Evolutionary conservation across 768 basidiomycete species (phyloP), one percentile per base, ranked within the genome.

Genomic region (Auricularia sp.): DNA sequence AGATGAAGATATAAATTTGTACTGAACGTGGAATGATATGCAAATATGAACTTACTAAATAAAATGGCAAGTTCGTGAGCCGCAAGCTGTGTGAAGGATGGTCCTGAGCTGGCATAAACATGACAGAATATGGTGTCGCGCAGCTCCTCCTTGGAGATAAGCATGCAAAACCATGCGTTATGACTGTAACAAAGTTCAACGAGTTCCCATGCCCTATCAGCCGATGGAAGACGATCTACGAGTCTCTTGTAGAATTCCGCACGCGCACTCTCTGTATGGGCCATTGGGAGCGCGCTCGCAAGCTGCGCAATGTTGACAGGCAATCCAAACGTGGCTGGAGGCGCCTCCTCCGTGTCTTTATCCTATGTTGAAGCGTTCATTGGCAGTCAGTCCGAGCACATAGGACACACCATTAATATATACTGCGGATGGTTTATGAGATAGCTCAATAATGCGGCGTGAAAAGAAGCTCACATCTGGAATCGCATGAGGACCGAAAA

Each of bases 111-210:
- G 33, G 73, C 75, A 66, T 83, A 84, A 18, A 84, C 75, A 14
- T 75, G 76, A 16, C 76, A 70, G 42, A 83, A 56, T 34, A 85
- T 79, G 35, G 88, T 88, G 63, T 90, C 80, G 29, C 90, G 79
- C 43, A 91, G 78, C 68, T 91, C 87, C 65, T 87, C 85, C 7
- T 88, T 81, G 66, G 76, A 78, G 65, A 90, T 79, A 0, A 86
- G 86, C 42, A 82, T 80, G 69, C 85, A 86, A 43, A 81, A 74
- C 84, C 85, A 89, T 10, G 85, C 75, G 43, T 75, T 75, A 43
- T 87, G 84, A 66, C 86, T 85, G 70, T 87, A 70, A 68, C 87
- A 91, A 1, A 86, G 84, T 72, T 90, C 87, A 65, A 83, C 85
- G 12, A 90, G 78, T 7, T 84, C 73, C 76, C 56, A 59, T 8